Percentiles rank a stretch among this genome's conserved stretches.
Evolutionary conservation across 2,329 filamentous ascomycete species (phyloP).

Genomic region (Paramyrothecium roridum): DNA sequence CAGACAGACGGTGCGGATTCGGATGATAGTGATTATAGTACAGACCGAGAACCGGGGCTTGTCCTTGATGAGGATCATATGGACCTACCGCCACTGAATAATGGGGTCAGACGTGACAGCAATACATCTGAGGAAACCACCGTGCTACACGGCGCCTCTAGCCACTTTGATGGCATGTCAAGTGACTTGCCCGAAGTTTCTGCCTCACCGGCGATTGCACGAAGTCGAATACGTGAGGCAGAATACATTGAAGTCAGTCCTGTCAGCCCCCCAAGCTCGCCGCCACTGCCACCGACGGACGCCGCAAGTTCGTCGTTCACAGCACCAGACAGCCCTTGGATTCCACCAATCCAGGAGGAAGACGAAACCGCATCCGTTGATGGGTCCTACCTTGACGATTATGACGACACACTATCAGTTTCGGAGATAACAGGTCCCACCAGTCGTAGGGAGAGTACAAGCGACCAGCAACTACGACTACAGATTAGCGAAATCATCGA

Average conservation of each 20-base stretch:
- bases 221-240: conserved; percentile 24
- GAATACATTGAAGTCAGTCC: conserved; percentile 39
- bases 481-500: conserved; percentile 78
- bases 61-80: conserved; percentile 24
- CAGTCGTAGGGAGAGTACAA: conserved; percentile 29
- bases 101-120: conserved; percentile 24
- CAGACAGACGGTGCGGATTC: background rate
- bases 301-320: conserved; percentile 29
- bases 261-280: conserved; percentile 47
- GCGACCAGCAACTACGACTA: conserved; percentile 69
- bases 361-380: conserved; percentile 37
- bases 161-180: conserved; percentile 34
- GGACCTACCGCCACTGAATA: conserved; percentile 32
- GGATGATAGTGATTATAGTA: background rate
- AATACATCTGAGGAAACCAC: conserved; percentile 34
- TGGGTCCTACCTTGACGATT: conserved; percentile 43
- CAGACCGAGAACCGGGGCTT: background rate
- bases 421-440: conserved; percentile 21
- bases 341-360: conserved; percentile 36
- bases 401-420: conserved; percentile 36
- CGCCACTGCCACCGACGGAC: conserved; percentile 25
- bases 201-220: conserved; percentile 33
- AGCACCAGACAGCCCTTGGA: conserved; percentile 43
- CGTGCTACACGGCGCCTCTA: conserved; percentile 32
- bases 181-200: conserved; percentile 43